A percentile compares a stretch with the other conserved stretches of the same genome.
Conservation (phyloP, 2,329 filamentous ascomycete species). For the Metarhizium brunneum region DNA sequence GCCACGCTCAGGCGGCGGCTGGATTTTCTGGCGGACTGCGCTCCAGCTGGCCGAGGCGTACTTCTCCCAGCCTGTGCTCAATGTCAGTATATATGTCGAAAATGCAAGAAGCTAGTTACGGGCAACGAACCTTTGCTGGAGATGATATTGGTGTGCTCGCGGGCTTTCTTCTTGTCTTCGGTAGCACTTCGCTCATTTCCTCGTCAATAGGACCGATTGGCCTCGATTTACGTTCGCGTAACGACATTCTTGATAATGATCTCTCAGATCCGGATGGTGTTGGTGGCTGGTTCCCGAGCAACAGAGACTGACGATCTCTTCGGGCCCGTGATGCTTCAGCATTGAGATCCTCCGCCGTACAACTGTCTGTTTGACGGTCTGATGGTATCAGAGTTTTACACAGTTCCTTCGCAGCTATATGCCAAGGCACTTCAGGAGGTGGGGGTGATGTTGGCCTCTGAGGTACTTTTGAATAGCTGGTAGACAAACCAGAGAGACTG, state of each 20-base stretch:
- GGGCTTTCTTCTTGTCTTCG: slow-evolving; percentile 49
- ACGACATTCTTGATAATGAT: slow-evolving; percentile 55
- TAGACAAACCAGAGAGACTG: slow-evolving; percentile 46
- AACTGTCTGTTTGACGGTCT: slow-evolving; percentile 67
- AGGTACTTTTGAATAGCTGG: slow-evolving; percentile 10
- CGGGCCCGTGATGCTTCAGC: slow-evolving; percentile 54
- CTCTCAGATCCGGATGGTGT: slow-evolving; percentile 22
- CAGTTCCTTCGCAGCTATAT: slow-evolving; percentile 72
- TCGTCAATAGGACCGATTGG: slow-evolving; percentile 45
- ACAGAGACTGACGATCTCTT: slow-evolving; percentile 53
- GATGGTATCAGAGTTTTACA: slow-evolving; percentile 73
- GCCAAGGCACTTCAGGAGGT: slow-evolving; percentile 77
- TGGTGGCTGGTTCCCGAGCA: slow-evolving; percentile 21
- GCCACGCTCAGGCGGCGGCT: slow-evolving; percentile 42
- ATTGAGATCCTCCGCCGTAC: slow-evolving; percentile 68
- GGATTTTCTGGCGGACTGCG: slow-evolving; percentile 22
- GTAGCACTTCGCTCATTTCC: slow-evolving; percentile 16
- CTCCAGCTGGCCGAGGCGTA: slow-evolving; percentile 15
- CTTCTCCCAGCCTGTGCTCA: slow-evolving; percentile 22
- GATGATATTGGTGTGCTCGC: slow-evolving; percentile 37
- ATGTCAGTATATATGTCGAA: neutral
- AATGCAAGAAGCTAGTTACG: neutral
- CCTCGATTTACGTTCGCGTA: slow-evolving; percentile 61
- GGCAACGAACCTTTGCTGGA: slow-evolving; percentile 18
- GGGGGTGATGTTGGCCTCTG: slow-evolving; percentile 51